A percentile compares a stretch with the other conserved stretches of the same genome.
Conservation (phyloP, 1,284 basidiomycete genomes). For the Rhodotorula sp. region DNA sequence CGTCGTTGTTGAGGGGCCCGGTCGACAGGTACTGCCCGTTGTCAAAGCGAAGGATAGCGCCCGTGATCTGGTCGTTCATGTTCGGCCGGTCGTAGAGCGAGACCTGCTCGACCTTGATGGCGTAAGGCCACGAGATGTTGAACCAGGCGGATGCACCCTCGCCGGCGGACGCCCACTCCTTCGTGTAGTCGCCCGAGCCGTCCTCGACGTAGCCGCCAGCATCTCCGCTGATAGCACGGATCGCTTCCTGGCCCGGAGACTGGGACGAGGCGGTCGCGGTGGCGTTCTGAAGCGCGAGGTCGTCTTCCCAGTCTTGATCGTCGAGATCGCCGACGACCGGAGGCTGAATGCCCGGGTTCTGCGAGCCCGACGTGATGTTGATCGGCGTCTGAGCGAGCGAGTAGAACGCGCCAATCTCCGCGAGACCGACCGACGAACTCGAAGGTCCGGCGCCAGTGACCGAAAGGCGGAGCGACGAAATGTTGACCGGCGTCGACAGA, state of each 20-base stretch:
- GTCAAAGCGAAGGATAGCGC: conserved; percentile 25
- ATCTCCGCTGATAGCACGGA: conserved; percentile 35
- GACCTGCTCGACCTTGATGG: conserved; percentile 20
- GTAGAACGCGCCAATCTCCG: conserved; percentile 40
- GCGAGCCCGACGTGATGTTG: conserved; percentile 4
- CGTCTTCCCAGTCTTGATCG: conserved; percentile 17
- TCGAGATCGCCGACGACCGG: conserved; percentile 25
- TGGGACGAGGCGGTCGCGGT: conserved; percentile 6
- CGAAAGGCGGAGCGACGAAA: conserved; percentile 27
- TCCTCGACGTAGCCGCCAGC: conserved; percentile 31
- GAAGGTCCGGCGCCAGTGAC: conserved; percentile 26
- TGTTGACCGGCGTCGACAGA: conserved; percentile 24
- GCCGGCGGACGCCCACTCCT: conserved; percentile 35
- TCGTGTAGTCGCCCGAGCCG: conserved; percentile 19
- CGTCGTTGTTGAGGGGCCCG: conserved; percentile 33
- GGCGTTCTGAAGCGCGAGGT: conserved; percentile 14
- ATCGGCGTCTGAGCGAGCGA: conserved; percentile 18
- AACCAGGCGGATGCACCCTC: conserved; percentile 32
- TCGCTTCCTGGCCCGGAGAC: conserved; percentile 14
- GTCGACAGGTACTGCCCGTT: conserved; percentile 23
- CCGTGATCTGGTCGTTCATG: conserved; percentile 33
- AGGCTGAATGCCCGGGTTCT: conserved; percentile 1
- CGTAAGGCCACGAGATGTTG: conserved; percentile 25
- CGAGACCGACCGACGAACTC: conserved; percentile 32
- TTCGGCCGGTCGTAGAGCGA: conserved; percentile 38